phyloP scores from a whole-genome alignment of 257 asterid species.

The Nicotiana noctiflora region DNA sequence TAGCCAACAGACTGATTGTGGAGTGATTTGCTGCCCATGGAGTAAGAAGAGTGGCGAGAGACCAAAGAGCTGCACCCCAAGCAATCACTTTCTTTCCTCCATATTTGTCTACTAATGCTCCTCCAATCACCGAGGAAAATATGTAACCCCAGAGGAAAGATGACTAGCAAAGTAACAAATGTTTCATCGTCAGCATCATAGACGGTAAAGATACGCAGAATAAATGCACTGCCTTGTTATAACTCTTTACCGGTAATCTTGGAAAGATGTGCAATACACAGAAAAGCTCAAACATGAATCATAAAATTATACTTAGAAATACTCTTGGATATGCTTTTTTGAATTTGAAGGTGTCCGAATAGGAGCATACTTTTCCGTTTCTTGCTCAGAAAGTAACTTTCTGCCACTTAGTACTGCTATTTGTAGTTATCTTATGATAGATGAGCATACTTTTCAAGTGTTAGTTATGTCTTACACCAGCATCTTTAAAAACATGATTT shows the following conservation, averaged over 20 bases:
- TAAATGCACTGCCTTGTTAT: not conserved
- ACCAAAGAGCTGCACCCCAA: conserved; percentile 95
- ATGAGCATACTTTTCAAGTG: not conserved
- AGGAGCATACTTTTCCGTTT: not conserved
- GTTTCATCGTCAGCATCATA: not conserved
- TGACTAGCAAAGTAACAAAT: conserved; percentile 44
- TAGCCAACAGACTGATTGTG: conserved; percentile 65
- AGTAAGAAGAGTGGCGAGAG: conserved; percentile 84
- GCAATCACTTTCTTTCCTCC: conserved; percentile 84
- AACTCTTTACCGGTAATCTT: not conserved
- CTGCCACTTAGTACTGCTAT: not conserved
- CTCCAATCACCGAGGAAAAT: conserved; percentile 85
- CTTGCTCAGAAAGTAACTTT: not conserved
- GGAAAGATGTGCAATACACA: not conserved
- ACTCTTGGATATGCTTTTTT: not conserved
- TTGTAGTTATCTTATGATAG: not conserved
- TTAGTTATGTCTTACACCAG: not conserved
- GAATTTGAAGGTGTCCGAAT: not conserved
- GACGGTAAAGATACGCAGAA: not conserved
- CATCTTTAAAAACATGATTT: not conserved
- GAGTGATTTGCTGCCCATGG: conserved; percentile 98
- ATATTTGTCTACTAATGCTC: conserved; percentile 85
- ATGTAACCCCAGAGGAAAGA: conserved; percentile 98
- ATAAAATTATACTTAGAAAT: not conserved
- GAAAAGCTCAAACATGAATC: not conserved